These are phyloP conservation scores for Fonsecaea pedrosoi DNA, from an alignment of 2,329 filamentous ascomycete genomes.

Conservation along the genomic window DNA sequence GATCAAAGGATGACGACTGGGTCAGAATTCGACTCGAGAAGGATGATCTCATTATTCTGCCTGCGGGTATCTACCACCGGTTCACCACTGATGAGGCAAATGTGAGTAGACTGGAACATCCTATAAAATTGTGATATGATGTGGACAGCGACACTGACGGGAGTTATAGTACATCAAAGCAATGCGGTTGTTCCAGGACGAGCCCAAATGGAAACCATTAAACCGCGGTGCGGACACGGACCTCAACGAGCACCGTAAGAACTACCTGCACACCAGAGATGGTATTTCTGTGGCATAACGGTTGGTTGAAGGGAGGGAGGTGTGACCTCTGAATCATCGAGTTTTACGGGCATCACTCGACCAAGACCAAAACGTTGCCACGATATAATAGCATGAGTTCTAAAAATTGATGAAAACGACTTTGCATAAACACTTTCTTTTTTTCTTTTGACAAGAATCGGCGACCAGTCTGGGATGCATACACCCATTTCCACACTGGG, in stretches of 20 bases:
- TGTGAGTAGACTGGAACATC: slow-evolving; percentile 62
- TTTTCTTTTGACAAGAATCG: not conserved
- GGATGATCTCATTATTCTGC: slow-evolving; percentile 89
- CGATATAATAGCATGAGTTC: not conserved
- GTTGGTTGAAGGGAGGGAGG: not conserved
- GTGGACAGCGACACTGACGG: slow-evolving; percentile 12
- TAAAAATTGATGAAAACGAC: not conserved
- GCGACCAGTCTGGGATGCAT: not conserved
- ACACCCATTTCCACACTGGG: no score
- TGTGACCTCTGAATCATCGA: not conserved
- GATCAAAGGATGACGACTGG: slow-evolving; percentile 83
- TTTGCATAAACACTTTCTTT: not conserved
- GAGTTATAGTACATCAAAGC: slow-evolving; percentile 81
- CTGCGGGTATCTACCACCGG: slow-evolving; percentile 93
- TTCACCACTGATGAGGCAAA: slow-evolving; percentile 94
- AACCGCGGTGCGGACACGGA: slow-evolving; percentile 82
- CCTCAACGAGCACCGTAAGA: slow-evolving; percentile 75
- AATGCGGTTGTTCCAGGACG: slow-evolving; percentile 96
- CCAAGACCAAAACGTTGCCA: not conserved
- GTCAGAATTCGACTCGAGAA: slow-evolving; percentile 84
- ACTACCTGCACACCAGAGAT: slow-evolving; percentile 66
- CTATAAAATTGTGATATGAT: not conserved
- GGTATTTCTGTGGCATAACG: slow-evolving; percentile 31
- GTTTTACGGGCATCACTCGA: not conserved
- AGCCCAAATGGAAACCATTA: slow-evolving; percentile 96